Evolutionary conservation across 2,329 filamentous ascomycete genomes (phyloP), one percentile per base, ranked within the genome.

Genomic region (Colletotrichum sp.): DNA sequence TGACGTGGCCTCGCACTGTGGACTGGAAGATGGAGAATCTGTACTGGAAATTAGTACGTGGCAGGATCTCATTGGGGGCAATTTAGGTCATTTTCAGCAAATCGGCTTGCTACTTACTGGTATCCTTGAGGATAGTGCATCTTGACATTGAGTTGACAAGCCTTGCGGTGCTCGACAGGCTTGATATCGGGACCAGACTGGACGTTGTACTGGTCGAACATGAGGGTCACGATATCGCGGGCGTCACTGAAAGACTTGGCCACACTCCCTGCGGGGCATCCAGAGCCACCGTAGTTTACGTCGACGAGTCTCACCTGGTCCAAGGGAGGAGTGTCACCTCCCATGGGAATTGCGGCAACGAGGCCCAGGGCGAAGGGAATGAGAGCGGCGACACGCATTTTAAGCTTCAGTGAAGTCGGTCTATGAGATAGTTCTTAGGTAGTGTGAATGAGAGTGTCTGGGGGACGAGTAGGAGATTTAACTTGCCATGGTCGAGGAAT

Each of bases 121-220:
- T 88, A 90, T 67, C 88, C 88, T 70, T 83, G 83, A 16, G 88
- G 88, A 79, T 89, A 89, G 71, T 85, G 80, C 71, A 90, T 83
- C 81, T 88, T 85, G 78, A 90, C 81, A 81, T 89, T 90, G 76
- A 90, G 82, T 81, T 89, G 87, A 84, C 88, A 90, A 82, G 90
- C 89, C 84, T 88, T 88, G 80, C 88, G 87, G 79, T 84, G 83
- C 72, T 88, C 83, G 56, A 84, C 84, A 56, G 87, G 79, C 12
- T 84, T 43, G 69, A 88, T 81, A 68, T 83, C 82, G 18, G 84
- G 83, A 62, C 88, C 89, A 52, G 89, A 86, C 66, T 87, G 86
- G 48, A 88, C 89, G 56, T 88, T 84, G 78, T 90, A 90, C 18
- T 82, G 75, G 80, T 89, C 87, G 80, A 90, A 90, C 78, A 90